A percentile compares a stretch with the other conserved stretches of the same genome.
phyloP scores from a whole-genome alignment of 1,284 basidiomycete genomes.

The Ceratobasidium sp. region DNA sequence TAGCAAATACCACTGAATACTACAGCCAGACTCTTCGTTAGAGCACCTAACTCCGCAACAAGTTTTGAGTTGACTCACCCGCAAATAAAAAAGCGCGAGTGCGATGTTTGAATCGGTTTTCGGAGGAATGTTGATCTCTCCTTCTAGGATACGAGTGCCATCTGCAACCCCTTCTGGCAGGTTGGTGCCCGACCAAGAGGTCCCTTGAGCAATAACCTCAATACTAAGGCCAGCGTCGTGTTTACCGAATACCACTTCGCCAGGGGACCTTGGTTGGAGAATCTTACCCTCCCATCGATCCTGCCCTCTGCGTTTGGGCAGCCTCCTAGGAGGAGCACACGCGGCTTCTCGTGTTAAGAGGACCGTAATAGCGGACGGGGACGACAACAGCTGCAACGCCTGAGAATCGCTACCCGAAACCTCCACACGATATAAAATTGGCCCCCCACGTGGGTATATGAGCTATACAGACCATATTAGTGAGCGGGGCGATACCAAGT shows the following conservation, averaged over 20 bases:
- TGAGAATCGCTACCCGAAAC: constrained; percentile 14
- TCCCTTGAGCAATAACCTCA: constrained; percentile 12
- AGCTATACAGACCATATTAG: not conserved
- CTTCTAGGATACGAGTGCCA: constrained; percentile 13
- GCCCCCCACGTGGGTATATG: constrained; percentile 24
- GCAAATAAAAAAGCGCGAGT: not conserved
- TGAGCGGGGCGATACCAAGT: not conserved
- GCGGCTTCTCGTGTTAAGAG: constrained; percentile 18
- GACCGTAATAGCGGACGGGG: constrained; percentile 8
- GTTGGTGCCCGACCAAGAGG: not conserved
- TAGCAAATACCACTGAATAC: constrained; percentile 34
- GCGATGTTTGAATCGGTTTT: not conserved
- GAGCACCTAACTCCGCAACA: not conserved
- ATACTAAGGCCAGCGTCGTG: not conserved
- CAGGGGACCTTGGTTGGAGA: constrained; percentile 1
- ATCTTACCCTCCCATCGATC: too few relatives aligned
- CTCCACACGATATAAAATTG: constrained; percentile 29
- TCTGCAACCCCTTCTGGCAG: not conserved
- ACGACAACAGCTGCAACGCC: constrained; percentile 16
- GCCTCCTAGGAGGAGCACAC: not conserved
- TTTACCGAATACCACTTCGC: not conserved
- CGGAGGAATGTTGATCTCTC: constrained; percentile 27
- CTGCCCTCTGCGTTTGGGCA: too few relatives aligned
- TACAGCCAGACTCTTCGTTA: not conserved
- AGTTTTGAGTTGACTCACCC: not conserved